Evolutionary conservation across 163 green algal genomes (phyloP), one percentile per base, ranked within the genome.

Genomic region (Scenedesmus sp.): DNA sequence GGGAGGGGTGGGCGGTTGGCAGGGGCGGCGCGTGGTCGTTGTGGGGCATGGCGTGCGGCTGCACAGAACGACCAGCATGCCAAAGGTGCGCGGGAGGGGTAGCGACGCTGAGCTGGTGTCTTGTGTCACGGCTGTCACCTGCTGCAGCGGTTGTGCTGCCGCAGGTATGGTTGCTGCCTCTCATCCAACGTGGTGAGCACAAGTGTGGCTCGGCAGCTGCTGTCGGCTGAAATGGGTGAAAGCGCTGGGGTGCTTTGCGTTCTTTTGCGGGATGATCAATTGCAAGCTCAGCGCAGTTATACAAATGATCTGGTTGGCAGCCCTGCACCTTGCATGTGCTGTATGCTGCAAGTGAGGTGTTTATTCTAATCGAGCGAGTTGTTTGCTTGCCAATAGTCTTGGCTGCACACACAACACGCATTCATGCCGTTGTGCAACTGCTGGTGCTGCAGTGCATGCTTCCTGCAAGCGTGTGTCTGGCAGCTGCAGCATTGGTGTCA

Each of bases 131-230:
- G 30, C 18, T 1, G 7, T 56, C n/a, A n/a, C n/a, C 2, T 40
- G 65, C 65, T 76, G 65, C 65, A 76, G 65, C 65, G 3, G 30
- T 40, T 76, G 18, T 37, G 30, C 26, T 76, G 65, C 65, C 37
- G 65, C 30, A 40, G 65, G 65, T 40, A 30, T 1, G 6, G 0
- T 40, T 76, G 65, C 65, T 76, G 30, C 65, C 18, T 3, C 65
- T 76, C 65, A 76, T 76, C 65, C 65, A 76, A 76, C 65, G 65
- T 40, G 65, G 65, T 76, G 65, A 18, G 65, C 65, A 76, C 65
- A 40, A 76, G 65, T 37, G 30, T 30, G 6, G 65, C 65, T 76
- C 30, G 30, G 65, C 65, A n/a, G 65, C 65, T 40, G 65, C 65
- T 76, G 65, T 76, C 65, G 18, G 20, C 26, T 76, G 65, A 40